Evolutionary conservation across 2,329 filamentous ascomycete genomes (phyloP).

Genomic region (Stagonosporopsis rhizophila): DNA sequence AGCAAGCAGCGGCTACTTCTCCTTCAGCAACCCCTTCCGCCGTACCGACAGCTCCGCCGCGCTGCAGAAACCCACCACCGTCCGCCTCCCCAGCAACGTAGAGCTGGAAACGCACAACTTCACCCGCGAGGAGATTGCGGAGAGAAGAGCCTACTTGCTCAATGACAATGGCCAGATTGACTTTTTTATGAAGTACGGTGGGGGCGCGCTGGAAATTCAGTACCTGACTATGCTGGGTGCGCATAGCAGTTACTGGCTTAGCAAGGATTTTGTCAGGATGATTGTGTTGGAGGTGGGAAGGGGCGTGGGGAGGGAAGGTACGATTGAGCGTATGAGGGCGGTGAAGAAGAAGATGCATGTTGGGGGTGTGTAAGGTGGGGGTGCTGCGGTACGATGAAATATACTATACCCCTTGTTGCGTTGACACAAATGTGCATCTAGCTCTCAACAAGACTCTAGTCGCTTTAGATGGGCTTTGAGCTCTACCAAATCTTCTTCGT

Average conservation of each 20-base stretch:
- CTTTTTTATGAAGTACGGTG: slow-evolving; percentile 82
- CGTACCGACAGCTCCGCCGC: slow-evolving; percentile 33
- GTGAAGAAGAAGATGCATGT: slow-evolving; percentile 55
- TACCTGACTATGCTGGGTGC: slow-evolving; percentile 97
- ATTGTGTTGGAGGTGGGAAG: slow-evolving; percentile 87
- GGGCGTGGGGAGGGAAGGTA: slow-evolving; percentile 69
- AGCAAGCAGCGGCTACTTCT: slow-evolving; percentile 62
- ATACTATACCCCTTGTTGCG: background rate
- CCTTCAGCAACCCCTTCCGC: slow-evolving; percentile 51
- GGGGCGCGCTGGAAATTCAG: slow-evolving; percentile 89
- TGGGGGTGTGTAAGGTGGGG: background rate
- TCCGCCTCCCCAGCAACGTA: slow-evolving; percentile 62
- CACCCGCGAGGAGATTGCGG: slow-evolving; percentile 86
- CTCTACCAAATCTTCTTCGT: too few relatives aligned
- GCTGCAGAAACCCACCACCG: slow-evolving; percentile 34
- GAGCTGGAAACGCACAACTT: slow-evolving; percentile 97
- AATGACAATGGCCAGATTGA: slow-evolving; percentile 98
- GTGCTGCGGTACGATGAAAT: background rate
- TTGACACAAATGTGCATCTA: background rate
- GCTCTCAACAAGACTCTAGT: background rate
- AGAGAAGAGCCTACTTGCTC: slow-evolving; percentile 83
- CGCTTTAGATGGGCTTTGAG: background rate
- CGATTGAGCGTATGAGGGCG: slow-evolving; percentile 61
- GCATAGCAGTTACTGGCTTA: slow-evolving; percentile 92
- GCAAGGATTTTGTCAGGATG: slow-evolving; percentile 86